These are phyloP conservation scores for Guillardia theta DNA, from an alignment of 78 protist genomes.

Conservation along the genomic window DNA sequence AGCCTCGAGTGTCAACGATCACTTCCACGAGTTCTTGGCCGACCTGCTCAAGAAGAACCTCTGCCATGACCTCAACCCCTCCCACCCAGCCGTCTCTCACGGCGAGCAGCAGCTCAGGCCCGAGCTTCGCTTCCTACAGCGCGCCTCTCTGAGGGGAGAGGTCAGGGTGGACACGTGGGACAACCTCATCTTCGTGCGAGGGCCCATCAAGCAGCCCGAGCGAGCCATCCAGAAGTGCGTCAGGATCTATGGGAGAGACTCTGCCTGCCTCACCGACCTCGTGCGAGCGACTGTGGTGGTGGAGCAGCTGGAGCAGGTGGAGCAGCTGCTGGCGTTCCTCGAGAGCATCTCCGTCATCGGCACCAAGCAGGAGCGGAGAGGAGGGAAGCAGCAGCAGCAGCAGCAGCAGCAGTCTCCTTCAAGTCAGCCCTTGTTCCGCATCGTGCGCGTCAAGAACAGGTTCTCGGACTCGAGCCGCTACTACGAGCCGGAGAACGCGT, in stretches of 20 bases:
- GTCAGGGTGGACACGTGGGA: too few species aligned
- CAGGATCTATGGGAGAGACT: neutral
- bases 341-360: neutral
- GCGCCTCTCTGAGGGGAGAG: neutral
- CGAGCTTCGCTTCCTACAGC: neutral
- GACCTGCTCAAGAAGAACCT: neutral
- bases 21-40: neutral
- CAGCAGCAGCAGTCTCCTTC: neutral
- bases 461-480: too few species aligned
- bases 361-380: neutral
- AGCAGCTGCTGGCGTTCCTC: neutral
- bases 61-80: too few species aligned
- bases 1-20: neutral
- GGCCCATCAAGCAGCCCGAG: neutral
- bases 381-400: too few species aligned
- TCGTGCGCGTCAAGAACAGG: neutral
- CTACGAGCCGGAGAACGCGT: neutral
- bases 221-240: slow-evolving; percentile 4
- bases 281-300: neutral
- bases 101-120: neutral
- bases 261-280: slow-evolving; percentile 16
- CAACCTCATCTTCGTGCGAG: neutral
- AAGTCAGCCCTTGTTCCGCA: neutral
- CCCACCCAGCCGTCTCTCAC: too few species aligned
- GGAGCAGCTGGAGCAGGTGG: neutral